phyloP scores from a whole-genome alignment of 2,329 filamentous ascomycete genomes.

The Cryphonectria radicalis region DNA sequence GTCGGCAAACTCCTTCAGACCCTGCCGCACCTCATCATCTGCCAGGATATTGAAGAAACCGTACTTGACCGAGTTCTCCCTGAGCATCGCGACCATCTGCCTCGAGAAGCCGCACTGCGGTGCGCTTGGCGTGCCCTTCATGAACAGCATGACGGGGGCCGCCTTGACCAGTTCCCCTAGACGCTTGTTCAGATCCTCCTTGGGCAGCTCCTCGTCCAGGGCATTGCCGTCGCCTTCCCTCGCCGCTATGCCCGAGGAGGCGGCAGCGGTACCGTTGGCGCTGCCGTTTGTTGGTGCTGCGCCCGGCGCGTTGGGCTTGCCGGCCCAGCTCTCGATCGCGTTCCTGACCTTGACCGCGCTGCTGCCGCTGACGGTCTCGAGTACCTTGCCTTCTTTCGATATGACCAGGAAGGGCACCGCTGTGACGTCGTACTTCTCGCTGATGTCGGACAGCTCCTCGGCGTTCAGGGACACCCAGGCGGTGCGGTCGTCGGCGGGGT shows the following conservation, averaged over 20 bases:
- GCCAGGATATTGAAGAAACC: slow-evolving; percentile 99
- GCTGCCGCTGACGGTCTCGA: slow-evolving; percentile 88
- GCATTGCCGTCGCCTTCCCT: slow-evolving; percentile 55
- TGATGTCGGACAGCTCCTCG: slow-evolving; percentile 90
- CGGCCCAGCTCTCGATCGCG: slow-evolving; percentile 83
- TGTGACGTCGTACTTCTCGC: slow-evolving; percentile 90
- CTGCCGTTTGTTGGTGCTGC: slow-evolving; percentile 40
- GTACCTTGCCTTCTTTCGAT: slow-evolving; percentile 71
- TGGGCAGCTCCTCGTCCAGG: slow-evolving; percentile 43
- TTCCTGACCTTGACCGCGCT: slow-evolving; percentile 84
- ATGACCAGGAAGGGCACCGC: slow-evolving; percentile 93
- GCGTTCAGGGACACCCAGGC: slow-evolving; percentile 92
- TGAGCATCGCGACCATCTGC: slow-evolving; percentile 82
- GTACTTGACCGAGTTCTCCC: slow-evolving; percentile 91
- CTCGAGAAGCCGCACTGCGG: slow-evolving; percentile 96
- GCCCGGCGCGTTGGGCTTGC: slow-evolving; percentile 44
- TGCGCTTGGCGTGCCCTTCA: slow-evolving; percentile 97
- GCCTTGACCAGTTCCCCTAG: slow-evolving; percentile 88
- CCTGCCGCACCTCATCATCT: slow-evolving; percentile 95
- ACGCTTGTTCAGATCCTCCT: slow-evolving; percentile 84
- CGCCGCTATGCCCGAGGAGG: slow-evolving; percentile 37
- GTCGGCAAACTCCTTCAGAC: slow-evolving; percentile 95
- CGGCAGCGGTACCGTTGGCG: slow-evolving; percentile 39
- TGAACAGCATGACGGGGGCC: slow-evolving; percentile 97
- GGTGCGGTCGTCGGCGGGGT: slow-evolving; percentile 70